Conservation (phyloP, 805 yeast genomes). For the Naumovozyma dairenensis region DNA sequence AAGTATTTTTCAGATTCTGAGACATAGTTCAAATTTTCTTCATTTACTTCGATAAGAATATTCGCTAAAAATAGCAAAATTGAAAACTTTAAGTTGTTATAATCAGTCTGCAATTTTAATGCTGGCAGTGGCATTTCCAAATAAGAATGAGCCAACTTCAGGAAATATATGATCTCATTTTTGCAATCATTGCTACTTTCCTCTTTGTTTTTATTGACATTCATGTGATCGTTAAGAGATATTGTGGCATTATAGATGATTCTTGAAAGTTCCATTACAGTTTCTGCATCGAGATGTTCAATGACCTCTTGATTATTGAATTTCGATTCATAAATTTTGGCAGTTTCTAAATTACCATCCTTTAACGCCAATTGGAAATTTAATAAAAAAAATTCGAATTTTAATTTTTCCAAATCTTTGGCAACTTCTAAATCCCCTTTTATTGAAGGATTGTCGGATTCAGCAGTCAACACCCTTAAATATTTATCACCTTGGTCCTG, state of each 20-base stretch:
- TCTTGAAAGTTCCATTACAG: conserved; percentile 26
- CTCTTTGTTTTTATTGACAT: not conserved
- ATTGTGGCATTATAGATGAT: conserved; percentile 24
- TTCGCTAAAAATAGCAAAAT: conserved; percentile 21
- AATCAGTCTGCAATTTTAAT: conserved; percentile 11
- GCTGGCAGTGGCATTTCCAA: conserved; percentile 9
- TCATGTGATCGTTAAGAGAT: not conserved
- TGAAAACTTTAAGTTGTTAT: conserved; percentile 15
- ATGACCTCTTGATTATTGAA: conserved; percentile 15
- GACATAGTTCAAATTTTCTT: not conserved
- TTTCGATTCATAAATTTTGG: conserved; percentile 29
- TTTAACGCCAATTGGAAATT: conserved; percentile 27
- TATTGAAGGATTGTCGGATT: conserved; percentile 9
- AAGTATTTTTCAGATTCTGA: conserved; percentile 14
- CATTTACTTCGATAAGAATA: conserved; percentile 17
- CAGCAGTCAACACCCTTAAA: conserved; percentile 17
- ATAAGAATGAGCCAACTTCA: conserved; percentile 9
- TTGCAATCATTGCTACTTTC: not conserved
- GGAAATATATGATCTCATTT: conserved; percentile 11
- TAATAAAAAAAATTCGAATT: conserved; percentile 24
- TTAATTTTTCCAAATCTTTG: conserved; percentile 14
- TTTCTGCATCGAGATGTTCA: conserved; percentile 9
- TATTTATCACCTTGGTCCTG: conserved; percentile 27
- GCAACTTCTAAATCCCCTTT: conserved; percentile 3
- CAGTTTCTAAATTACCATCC: conserved; percentile 29